Percentiles rank a stretch among this genome's conserved stretches.
phyloP scores from a whole-genome alignment of 768 basidiomycete species.

The Mycena venus region DNA sequence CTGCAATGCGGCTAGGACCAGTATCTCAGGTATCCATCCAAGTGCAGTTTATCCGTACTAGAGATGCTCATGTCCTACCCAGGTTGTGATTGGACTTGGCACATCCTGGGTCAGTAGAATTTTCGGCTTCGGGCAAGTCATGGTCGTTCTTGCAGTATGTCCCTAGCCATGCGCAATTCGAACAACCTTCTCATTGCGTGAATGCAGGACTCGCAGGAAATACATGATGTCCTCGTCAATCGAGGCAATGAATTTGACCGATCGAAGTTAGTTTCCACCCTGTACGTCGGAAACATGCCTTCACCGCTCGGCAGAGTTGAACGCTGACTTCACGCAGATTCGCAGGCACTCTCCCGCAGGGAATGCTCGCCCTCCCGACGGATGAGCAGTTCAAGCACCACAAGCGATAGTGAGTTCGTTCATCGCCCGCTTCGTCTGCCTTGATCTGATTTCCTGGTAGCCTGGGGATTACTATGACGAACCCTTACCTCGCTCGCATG shows the following conservation, averaged over 20 bases:
- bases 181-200: not conserved
- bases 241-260: slow-evolving; percentile 11
- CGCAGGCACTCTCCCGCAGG: slow-evolving; percentile 6
- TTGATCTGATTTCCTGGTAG: not conserved
- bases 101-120: not conserved
- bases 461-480: slow-evolving; percentile 21
- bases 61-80: not conserved
- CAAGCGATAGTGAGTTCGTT: slow-evolving; percentile 1
- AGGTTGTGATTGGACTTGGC: slow-evolving; percentile 12
- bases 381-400: slow-evolving; percentile 15
- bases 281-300: not conserved
- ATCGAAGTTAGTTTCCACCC: not conserved
- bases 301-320: not conserved
- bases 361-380: slow-evolving; percentile 18
- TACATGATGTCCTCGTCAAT: slow-evolving; percentile 17
- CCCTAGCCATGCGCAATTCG: too few relatives aligned
- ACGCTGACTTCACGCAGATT: not conserved
- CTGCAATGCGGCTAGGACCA: slow-evolving; percentile 16
- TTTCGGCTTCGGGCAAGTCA: slow-evolving; percentile 13
- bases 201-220: slow-evolving; percentile 19
- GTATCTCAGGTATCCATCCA: slow-evolving; percentile 2
- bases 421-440: not conserved
- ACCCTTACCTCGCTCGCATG: slow-evolving; percentile 27
- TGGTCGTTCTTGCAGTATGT: slow-evolving; percentile 17
- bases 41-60: too few relatives aligned